These are phyloP conservation scores for Solanum sejunctum DNA, from an alignment of 257 asterid species.

Conservation along the genomic window DNA sequence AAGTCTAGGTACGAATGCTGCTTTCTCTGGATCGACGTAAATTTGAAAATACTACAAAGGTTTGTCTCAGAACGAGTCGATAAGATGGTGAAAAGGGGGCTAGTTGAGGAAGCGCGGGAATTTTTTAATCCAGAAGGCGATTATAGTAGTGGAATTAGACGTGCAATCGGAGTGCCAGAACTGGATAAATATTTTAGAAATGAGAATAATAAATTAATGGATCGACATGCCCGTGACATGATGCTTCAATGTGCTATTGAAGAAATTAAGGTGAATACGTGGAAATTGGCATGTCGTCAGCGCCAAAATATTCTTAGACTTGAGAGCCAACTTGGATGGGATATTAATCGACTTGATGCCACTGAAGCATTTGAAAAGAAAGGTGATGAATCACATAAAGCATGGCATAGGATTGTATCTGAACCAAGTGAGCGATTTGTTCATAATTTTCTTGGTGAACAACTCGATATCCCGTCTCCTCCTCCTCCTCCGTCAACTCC, in stretches of 20 bases:
- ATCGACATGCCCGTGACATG: neutral
- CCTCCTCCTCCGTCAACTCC: conserved; percentile 9
- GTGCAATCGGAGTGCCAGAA: conserved; percentile 77
- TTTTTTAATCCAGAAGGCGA: conserved; percentile 40
- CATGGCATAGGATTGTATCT: conserved; percentile 54
- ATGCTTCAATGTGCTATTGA: conserved; percentile 30
- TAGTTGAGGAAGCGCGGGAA: conserved; percentile 45
- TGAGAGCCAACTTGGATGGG: conserved; percentile 30
- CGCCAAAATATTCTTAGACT: conserved; percentile 39
- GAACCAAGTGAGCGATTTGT: conserved; percentile 36
- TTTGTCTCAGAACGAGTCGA: conserved; percentile 57
- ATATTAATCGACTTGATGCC: conserved; percentile 51
- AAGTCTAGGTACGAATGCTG: conserved; percentile 38
- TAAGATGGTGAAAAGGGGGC: conserved; percentile 46
- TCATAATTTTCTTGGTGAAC: conserved; percentile 25
- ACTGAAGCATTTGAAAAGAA: conserved; percentile 50
- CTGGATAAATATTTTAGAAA: conserved; percentile 34
- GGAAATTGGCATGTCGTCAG: conserved; percentile 39
- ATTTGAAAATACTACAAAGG: conserved; percentile 24
- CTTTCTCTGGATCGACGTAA: conserved; percentile 62
- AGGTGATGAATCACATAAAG: conserved; percentile 31
- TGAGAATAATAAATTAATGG: neutral
- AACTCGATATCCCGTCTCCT: conserved; percentile 8
- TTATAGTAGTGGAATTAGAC: conserved; percentile 44
- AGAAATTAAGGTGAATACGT: conserved; percentile 46